A percentile compares a stretch with the other conserved stretches of the same genome.
phyloP scores from a whole-genome alignment of 805 yeast species.

The Monosporozyma unispora region DNA sequence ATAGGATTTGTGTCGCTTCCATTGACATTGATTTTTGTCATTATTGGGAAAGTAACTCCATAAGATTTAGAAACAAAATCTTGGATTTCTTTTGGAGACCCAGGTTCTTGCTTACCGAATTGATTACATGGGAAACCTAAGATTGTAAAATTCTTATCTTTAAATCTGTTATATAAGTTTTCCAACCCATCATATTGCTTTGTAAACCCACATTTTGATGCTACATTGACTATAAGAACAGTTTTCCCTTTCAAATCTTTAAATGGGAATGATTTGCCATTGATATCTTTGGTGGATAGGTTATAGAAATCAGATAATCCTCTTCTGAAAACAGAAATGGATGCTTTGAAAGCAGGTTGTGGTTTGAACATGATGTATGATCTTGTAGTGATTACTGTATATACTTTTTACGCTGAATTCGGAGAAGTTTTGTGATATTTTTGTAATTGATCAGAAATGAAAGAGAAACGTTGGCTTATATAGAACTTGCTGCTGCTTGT shows the following conservation, averaged over 20 bases:
- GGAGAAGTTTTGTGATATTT: too few species aligned
- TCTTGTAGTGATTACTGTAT: too few species aligned
- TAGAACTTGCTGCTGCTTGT: neutral
- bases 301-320: conserved; percentile 47
- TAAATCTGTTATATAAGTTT: conserved; percentile 53
- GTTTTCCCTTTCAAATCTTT: conserved; percentile 62
- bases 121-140: conserved; percentile 90
- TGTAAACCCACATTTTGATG: conserved; percentile 74
- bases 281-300: conserved; percentile 49
- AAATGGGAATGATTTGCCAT: conserved; percentile 52
- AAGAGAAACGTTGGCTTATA: neutral
- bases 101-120: conserved; percentile 74
- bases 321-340: neutral
- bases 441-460: neutral
- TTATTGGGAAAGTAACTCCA: conserved; percentile 88
- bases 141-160: conserved; percentile 52
- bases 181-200: conserved; percentile 71
- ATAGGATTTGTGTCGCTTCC: conserved; percentile 76
- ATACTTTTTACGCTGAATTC: too few species aligned
- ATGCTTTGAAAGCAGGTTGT: neutral
- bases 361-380: neutral
- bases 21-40: conserved; percentile 82
- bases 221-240: conserved; percentile 77
- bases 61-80: conserved; percentile 66
- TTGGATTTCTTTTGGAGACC: conserved; percentile 56